A percentile compares a stretch with the other conserved stretches of the same genome.
These are phyloP conservation scores for Podosphaera fusca DNA, from an alignment of 2,329 filamentous ascomycete species.

Conservation along the genomic window DNA sequence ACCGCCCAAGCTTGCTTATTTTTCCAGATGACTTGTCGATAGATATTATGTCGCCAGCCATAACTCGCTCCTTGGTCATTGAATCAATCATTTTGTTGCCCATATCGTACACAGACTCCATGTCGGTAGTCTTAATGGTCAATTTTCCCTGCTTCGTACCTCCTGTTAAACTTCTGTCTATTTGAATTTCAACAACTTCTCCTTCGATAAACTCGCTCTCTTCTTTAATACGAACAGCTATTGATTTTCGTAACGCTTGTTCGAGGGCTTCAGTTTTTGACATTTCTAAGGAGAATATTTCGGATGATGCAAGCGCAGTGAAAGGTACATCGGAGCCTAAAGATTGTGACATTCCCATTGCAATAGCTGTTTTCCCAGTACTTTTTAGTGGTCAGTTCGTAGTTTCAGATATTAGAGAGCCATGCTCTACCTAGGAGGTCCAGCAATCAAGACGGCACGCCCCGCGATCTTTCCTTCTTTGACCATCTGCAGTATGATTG, in stretches of 20 bases:
- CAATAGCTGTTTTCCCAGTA: slow-evolving; percentile 94
- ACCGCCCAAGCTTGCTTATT: slow-evolving; percentile 89
- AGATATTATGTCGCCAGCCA: slow-evolving; percentile 94
- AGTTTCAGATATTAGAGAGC: background rate
- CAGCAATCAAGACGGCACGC: slow-evolving; percentile 79
- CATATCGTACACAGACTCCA: slow-evolving; percentile 99
- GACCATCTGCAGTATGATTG: slow-evolving; percentile 94
- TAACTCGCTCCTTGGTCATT: slow-evolving; percentile 97
- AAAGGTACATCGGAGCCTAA: slow-evolving; percentile 88
- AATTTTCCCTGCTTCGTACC: slow-evolving; percentile 97
- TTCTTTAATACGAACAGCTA: slow-evolving; percentile 93
- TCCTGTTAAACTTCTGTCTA: slow-evolving; percentile 87
- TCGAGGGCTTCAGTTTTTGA: slow-evolving; percentile 96
- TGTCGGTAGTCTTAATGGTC: slow-evolving; percentile 97
- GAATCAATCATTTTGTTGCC: slow-evolving; percentile 98
- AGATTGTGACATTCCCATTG: slow-evolving; percentile 96
- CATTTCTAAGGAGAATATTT: slow-evolving; percentile 98
- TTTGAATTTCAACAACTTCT: slow-evolving; percentile 96
- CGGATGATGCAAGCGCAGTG: slow-evolving; percentile 81
- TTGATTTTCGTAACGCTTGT: slow-evolving; percentile 96
- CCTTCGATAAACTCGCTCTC: slow-evolving; percentile 98
- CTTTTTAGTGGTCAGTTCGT: slow-evolving; percentile 21
- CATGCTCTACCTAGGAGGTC: slow-evolving; percentile 49
- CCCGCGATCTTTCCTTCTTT: slow-evolving; percentile 97
- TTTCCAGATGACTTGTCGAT: slow-evolving; percentile 98